phyloP scores from a whole-genome alignment of 768 basidiomycete genomes.

The Chalciporus chontae region DNA sequence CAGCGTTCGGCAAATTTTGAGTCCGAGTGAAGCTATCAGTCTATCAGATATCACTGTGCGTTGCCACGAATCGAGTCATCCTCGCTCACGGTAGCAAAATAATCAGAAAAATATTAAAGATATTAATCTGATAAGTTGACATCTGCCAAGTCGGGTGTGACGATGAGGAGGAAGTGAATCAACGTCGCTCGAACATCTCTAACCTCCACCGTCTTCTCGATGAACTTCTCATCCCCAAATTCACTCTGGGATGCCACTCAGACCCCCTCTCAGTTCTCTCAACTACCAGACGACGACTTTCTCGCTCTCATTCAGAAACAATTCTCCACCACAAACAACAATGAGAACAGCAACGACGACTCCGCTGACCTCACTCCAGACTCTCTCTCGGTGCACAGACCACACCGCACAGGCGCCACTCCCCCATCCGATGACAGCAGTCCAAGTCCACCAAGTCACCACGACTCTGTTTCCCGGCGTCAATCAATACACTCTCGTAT shows the following conservation, averaged over 20 bases:
- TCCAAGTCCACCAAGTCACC: conserved; percentile 65
- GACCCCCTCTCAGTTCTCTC: conserved; percentile 50
- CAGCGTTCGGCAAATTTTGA: too few species aligned
- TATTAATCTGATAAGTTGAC: too few species aligned
- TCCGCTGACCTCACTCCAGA: conserved; percentile 36
- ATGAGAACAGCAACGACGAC: conserved; percentile 45
- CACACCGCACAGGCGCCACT: conserved; percentile 46
- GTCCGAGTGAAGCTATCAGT: too few species aligned
- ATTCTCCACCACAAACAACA: conserved; percentile 41
- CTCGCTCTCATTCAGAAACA: conserved; percentile 76
- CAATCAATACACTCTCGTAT: conserved; percentile 21
- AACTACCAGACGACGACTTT: conserved; percentile 72
- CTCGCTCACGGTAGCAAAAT: not conserved
- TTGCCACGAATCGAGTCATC: too few species aligned
- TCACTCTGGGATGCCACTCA: conserved; percentile 70
- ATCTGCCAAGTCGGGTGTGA: not conserved
- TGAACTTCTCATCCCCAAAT: conserved; percentile 39
- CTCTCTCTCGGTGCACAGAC: conserved; percentile 4
- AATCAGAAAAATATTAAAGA: not conserved
- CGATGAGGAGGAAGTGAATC: conserved; percentile 2
- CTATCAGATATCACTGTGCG: too few species aligned
- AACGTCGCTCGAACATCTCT: too few species aligned
- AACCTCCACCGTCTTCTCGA: not conserved
- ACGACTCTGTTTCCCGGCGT: conserved; percentile 23
- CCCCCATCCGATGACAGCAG: conserved; percentile 76